Conservation (phyloP, 352 stramenopile genomes). For the Phytophthora tentaculata region DNA sequence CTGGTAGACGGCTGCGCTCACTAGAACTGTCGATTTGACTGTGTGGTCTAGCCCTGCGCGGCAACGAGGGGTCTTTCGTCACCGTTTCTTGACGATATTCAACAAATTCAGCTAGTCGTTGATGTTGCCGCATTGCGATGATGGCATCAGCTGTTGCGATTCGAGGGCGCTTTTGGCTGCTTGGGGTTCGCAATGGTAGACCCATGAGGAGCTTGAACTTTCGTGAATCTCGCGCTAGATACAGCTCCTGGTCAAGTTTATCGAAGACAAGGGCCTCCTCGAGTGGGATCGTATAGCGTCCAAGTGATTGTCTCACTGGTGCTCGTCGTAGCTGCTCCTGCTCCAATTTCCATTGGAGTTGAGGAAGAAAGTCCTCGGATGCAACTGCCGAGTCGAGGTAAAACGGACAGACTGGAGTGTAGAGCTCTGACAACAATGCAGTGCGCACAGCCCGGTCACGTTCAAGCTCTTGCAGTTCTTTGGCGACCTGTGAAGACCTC, state of each 20-base stretch:
- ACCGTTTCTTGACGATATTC: constrained; percentile 34
- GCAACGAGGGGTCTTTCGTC: constrained; percentile 13
- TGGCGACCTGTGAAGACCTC: constrained; percentile 36
- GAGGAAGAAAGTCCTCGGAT: constrained; percentile 60
- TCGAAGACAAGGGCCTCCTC: constrained; percentile 48
- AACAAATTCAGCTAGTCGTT: constrained; percentile 31
- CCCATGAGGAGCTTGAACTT: constrained; percentile 65
- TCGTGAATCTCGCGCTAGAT: constrained; percentile 58
- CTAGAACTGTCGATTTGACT: constrained; percentile 15
- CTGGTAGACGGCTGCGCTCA: constrained; percentile 23
- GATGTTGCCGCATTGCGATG: constrained; percentile 43
- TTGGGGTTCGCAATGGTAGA: constrained; percentile 41
- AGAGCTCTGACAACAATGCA: constrained; percentile 54
- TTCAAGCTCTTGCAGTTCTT: constrained; percentile 40
- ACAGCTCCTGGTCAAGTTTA: constrained; percentile 55
- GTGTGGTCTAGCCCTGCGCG: constrained; percentile 12
- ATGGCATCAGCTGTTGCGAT: constrained; percentile 52
- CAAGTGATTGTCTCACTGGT: constrained; percentile 17
- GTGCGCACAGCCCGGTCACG: constrained; percentile 31
- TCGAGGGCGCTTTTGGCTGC: constrained; percentile 35
- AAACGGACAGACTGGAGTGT: constrained; percentile 62
- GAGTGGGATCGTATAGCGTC: constrained; percentile 46
- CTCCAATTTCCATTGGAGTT: constrained; percentile 46
- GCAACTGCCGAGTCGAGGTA: constrained; percentile 45
- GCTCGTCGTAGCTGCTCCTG: constrained; percentile 35